Evolutionary conservation across 768 basidiomycete genomes (phyloP).

Genomic region (Hysterangium stoloniferum): DNA sequence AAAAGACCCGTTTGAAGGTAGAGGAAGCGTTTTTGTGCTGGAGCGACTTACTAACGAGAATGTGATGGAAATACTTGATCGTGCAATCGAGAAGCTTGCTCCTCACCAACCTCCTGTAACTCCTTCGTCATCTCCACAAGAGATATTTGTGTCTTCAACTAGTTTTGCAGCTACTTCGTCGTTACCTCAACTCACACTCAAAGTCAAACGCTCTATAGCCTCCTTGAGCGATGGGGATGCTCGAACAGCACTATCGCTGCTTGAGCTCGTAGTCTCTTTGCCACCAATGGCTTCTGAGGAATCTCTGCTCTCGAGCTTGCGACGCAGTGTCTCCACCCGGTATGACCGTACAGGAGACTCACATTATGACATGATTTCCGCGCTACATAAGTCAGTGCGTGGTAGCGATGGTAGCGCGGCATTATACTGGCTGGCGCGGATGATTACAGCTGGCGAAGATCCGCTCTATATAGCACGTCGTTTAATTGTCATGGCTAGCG

Average conservation of each 20-base stretch:
- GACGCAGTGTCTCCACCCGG: constrained; percentile 53
- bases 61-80: constrained; percentile 47
- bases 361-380: constrained; percentile 77
- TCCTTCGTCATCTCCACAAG: constrained; percentile 12
- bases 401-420: constrained; percentile 73
- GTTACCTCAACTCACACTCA: constrained; percentile 36
- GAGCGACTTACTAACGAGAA: constrained; percentile 59
- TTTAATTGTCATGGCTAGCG: constrained; percentile 74
- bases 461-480: constrained; percentile 68
- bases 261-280: constrained; percentile 58
- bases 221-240: constrained; percentile 63
- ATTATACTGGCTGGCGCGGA: constrained; percentile 82
- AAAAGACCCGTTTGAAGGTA: constrained; percentile 14
- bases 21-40: constrained; percentile 62
- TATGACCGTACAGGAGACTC: constrained; percentile 74
- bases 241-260: constrained; percentile 65
- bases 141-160: constrained; percentile 3
- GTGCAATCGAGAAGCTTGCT: constrained; percentile 37
- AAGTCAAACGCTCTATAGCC: constrained; percentile 40
- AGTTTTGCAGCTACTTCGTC: constrained; percentile 13
- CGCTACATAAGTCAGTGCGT: constrained; percentile 76
- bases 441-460: constrained; percentile 77
- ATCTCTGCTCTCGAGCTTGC: constrained; percentile 47
- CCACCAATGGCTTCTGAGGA: constrained; percentile 34
- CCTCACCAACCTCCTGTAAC: constrained; percentile 10